Evolutionary conservation across 352 stramenopile genomes (phyloP), one percentile per base, ranked within the genome.

Genomic region (Globisporangium sylvaticum): DNA sequence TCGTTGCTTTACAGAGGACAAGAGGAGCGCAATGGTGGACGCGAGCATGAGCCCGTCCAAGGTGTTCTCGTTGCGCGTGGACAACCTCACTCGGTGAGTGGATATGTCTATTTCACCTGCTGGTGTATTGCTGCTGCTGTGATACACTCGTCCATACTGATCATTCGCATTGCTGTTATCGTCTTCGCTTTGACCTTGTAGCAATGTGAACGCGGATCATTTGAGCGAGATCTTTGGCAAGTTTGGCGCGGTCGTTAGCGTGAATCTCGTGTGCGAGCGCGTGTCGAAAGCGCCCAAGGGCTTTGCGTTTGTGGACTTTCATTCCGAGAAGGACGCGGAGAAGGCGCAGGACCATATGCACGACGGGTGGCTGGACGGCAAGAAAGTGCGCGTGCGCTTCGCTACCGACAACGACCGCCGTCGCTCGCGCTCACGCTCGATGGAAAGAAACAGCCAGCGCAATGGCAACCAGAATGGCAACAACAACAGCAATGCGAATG

Each of bases 171-270:
- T 29, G 14, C 7, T 39, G 14, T n/a, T 32, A 4, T 15, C 7
- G 29, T 4, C 29, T 4, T 50, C 42, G 18, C 42, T 32, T 18
- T 60, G 24, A 39, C 42, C 4, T 9, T 20, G 18, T 52, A 81
- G 76, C 53, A 96, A 96, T 61, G 88, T 96, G 53, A 91, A 86
- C 60, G 74, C 79, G 22, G 88, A 94, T 58, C 88, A 96, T 58
- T 65, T 96, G 66, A 76, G 66, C 57, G 88, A 96, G 71, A 94
- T 96, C 71, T 96, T 94, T 69, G 85, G 83, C 70, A 96, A 94
- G 74, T 96, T 96, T 70, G 88, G 86, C 5, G 44, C 66, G 32
- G 86, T 96, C 6, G 34, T 78, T 29, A 68, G 70, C 24, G 88
- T 94, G 37, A 75, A 86, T 2, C 67, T 93, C 62, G 71, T 78